Evolutionary conservation across 2,329 filamentous ascomycete species (phyloP).

Genomic region (Nannizzia gypsea): DNA sequence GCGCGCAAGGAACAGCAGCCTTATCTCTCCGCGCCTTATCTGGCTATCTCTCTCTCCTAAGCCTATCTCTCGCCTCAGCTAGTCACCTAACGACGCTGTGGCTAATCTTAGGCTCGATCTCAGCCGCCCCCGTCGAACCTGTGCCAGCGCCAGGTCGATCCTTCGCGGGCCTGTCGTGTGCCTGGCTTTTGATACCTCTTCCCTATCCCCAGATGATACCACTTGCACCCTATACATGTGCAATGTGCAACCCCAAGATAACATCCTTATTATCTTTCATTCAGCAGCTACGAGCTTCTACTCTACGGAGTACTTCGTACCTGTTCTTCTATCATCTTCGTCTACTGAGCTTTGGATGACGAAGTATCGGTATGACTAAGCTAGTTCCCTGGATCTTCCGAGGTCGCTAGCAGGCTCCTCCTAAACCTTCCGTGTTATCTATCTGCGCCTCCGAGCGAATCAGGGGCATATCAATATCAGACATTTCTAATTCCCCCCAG

Average conservation of each 20-base stretch:
- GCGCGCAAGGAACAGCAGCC: background rate
- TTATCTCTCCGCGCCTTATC: background rate
- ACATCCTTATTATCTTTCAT: too few relatives aligned
- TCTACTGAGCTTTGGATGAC: too few relatives aligned
- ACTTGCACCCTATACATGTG: background rate
- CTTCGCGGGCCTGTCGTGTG: background rate
- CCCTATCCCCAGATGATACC: background rate
- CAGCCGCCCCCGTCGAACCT: background rate
- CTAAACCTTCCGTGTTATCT: constrained; percentile 5
- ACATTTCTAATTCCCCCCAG: background rate
- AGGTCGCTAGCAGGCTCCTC: background rate
- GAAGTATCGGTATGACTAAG: background rate
- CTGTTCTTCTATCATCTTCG: too few relatives aligned
- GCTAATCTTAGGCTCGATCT: background rate
- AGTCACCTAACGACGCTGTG: background rate
- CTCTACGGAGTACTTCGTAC: too few relatives aligned
- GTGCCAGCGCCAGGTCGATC: background rate
- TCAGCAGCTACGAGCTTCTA: too few relatives aligned
- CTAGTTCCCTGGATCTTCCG: background rate
- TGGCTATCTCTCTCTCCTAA: background rate
- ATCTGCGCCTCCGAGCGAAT: background rate
- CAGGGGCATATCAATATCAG: background rate
- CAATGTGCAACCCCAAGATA: too few relatives aligned
- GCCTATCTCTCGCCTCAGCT: background rate
- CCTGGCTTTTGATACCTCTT: background rate